Percentiles rank a stretch among this genome's conserved stretches.
Evolutionary conservation across 176 grass and related monocot genomes (phyloP).

Genomic region (Zoysia japonica): DNA sequence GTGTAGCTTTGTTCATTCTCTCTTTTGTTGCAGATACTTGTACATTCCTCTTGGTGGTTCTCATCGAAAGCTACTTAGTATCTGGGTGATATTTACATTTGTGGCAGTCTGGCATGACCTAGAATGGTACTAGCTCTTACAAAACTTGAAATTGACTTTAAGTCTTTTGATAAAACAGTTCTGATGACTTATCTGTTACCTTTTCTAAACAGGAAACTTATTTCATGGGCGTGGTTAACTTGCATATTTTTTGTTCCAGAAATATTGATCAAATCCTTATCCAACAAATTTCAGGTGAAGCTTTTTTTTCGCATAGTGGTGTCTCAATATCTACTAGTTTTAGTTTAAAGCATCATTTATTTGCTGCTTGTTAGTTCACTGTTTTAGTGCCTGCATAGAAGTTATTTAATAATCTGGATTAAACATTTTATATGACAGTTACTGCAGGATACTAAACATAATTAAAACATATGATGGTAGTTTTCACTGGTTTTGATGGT

Average conservation of each 20-base stretch:
- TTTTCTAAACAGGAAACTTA: conserved; percentile 72
- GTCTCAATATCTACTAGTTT: background rate
- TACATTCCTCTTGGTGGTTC: conserved; percentile 98
- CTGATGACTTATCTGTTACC: conserved; percentile 29
- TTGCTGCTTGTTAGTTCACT: conserved; percentile 10
- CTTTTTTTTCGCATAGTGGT: conserved; percentile 7
- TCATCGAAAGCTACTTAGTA: conserved; percentile 82
- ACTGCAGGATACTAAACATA: conserved; percentile 1
- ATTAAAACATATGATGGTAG: background rate
- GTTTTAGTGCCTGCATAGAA: background rate
- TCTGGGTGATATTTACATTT: conserved; percentile 98
- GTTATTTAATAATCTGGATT: background rate
- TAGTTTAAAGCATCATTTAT: background rate
- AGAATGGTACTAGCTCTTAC: conserved; percentile 60
- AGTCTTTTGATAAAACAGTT: conserved; percentile 3
- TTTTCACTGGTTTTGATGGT: background rate
- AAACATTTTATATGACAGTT: background rate
- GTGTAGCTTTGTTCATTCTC: conserved; percentile 25
- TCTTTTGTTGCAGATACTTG: conserved; percentile 60
- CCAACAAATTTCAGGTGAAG: conserved; percentile 68
- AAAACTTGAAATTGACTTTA: conserved; percentile 20
- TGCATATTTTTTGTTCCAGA: conserved; percentile 92
- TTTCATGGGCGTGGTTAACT: conserved; percentile 97
- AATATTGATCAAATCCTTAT: conserved; percentile 76
- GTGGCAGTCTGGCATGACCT: conserved; percentile 97